Evolutionary conservation across 495 filamentous ascomycete species (phyloP), one percentile per base, ranked within the genome.

Genomic region (Aspergillus olivimuriae): DNA sequence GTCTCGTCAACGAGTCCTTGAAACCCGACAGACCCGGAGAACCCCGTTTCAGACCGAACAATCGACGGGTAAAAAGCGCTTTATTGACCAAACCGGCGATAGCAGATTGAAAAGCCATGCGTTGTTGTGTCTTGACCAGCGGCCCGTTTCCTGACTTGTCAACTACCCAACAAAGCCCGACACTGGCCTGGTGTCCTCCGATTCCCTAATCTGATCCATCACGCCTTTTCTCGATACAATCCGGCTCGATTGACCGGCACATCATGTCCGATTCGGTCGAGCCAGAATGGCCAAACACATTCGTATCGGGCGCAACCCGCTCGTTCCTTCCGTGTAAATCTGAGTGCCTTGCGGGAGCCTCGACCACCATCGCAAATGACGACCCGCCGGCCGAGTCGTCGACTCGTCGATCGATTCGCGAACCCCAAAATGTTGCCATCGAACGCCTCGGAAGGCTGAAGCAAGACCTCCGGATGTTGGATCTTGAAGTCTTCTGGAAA

Each of bases 391-490:
- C 78, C 52, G 60, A 62, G 43, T 53, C 72, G 50, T 65, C 55
- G n/a, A 67, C 57, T 32, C 47, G 51, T 46, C 62, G 59, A 44
- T 70, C 77, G 53, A 80, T 74, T 44, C 60, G 70, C 10, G 59
- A 59, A 9, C 59, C 65, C 15, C 80, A 88, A 50, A 81, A 69
- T 54, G 68, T 75, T 60, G 82, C 81, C 16, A 71, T 77, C 15
- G 81, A 87, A 52, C 61, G 71, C 15, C 61, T 87, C 31, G 72
- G 86, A 6, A 57, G 68, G 20, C 69, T 89, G 34, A 89, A 89
- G 55, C 65, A 68, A 44, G 66, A 61, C 16, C 62, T 89, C 26
- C 69, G 69, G 28, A 62, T 62, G 21, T 63, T 78, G 30, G 69
- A 75, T 20, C 73, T 76, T 3, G 75, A 79, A 36, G 70, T 76